These are phyloP conservation scores for Stachybotrys chlorohalonatus DNA, from an alignment of 2,329 filamentous ascomycete genomes.

Conservation along the genomic window DNA sequence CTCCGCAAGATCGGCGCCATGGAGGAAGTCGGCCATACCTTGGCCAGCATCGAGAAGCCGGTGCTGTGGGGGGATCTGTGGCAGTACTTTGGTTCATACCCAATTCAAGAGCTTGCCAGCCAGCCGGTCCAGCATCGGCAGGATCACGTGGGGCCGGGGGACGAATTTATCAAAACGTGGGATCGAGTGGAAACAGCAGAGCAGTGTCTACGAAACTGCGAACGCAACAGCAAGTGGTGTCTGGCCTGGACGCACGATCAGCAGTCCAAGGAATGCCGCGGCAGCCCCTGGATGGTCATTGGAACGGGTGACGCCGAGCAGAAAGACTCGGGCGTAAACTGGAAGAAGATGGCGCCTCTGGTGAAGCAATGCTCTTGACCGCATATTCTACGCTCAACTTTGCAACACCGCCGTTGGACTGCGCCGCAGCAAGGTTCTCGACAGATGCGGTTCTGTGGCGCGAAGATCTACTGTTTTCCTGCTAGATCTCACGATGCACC, in stretches of 20 bases:
- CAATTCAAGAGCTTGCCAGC: constrained; percentile 26
- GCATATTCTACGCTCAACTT: not conserved
- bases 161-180: constrained; percentile 30
- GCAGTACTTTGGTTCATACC: constrained; percentile 34
- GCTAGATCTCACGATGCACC: not conserved
- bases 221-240: constrained; percentile 27
- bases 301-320: constrained; percentile 20
- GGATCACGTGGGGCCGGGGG: constrained; percentile 42
- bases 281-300: constrained; percentile 40
- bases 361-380: constrained; percentile 11
- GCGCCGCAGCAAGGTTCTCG: not conserved
- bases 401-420: too few species aligned
- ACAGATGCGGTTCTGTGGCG: not conserved
- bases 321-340: constrained; percentile 23
- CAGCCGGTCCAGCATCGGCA: constrained; percentile 23
- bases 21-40: constrained; percentile 31
- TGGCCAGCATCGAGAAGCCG: constrained; percentile 27
- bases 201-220: constrained; percentile 34
- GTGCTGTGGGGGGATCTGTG: constrained; percentile 43
- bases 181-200: constrained; percentile 27
- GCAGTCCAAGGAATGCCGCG: constrained; percentile 28
- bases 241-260: constrained; percentile 44
- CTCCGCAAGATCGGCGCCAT: constrained; percentile 35
- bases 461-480: not conserved
- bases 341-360: constrained; percentile 16